Base-by-base conservation (phyloP, 2,329 filamentous ascomycete genomes). In the Aciculosporium take region DNA sequence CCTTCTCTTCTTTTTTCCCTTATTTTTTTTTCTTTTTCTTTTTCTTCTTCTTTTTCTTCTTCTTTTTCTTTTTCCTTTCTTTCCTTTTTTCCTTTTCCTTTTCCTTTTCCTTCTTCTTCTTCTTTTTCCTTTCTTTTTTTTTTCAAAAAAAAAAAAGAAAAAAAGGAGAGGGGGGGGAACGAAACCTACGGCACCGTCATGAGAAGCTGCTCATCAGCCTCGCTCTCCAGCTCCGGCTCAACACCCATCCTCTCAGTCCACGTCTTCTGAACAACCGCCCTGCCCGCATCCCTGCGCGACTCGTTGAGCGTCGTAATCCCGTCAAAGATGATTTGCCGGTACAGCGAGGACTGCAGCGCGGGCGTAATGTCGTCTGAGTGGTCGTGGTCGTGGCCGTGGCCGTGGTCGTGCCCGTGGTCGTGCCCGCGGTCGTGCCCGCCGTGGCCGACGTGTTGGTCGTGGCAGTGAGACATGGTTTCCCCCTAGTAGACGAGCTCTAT, bases 311-410 rank as follows among this genome's bases (percentile, higher is more conserved):
- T 91, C 29, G 69, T 76, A 47, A 98, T 79, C 23, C 79, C 74
- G 62, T 85, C 81, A 63, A 96, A 95, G 59, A 88, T 77, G 61
- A 98, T 87, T 58, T 94, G 83, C 49, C 84, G 78, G 67, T 95
- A 96, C 28, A 98, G 78, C 32, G 87, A 86, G 53, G 80, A 81
- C 62, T 96, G 89, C 13, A 95, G 70, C 1, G 88, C 89, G 1
- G 91, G 91, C 2, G 84, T 88, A 53, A 94, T 76, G 66, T 96
- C 89, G 66, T 96, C 84, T 36, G 76, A 81, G 64, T 95, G 89
- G 61, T 94, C 87, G 60, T 95, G 87, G 32, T 67, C 73, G 45
- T 71, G 64, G 50, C 76, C n/a, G n/a, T n/a, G n/a, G n/a, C n/a
- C n/a, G n/a, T n/a, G n/a, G n/a, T n/a, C n/a, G n/a, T n/a, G n/a